phyloP scores from a whole-genome alignment of 139 green algal genomes.

The Chlamydomonas sp. region DNA sequence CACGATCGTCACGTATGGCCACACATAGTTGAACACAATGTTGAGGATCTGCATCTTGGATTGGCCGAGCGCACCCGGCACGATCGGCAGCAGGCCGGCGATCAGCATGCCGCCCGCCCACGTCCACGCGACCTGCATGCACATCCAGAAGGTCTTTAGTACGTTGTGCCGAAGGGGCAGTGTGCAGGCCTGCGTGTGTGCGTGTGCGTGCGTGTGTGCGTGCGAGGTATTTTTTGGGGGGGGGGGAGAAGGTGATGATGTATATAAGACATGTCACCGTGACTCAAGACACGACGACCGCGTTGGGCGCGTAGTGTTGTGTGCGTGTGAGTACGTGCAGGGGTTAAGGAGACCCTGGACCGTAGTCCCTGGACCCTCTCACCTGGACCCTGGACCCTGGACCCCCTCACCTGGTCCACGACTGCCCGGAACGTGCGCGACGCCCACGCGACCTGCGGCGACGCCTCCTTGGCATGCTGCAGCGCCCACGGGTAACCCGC shows the following conservation, averaged over 20 bases:
- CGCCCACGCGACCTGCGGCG: neutral
- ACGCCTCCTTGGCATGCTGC: conserved; percentile 14
- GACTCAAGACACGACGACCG: too few species aligned
- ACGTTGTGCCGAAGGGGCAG: too few species aligned
- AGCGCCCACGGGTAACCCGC: conserved; percentile 2
- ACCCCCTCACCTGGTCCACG: too few species aligned
- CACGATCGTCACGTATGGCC: conserved; percentile 10
- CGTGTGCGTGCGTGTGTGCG: too few species aligned
- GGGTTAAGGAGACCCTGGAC: neutral
- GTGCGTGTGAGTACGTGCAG: neutral
- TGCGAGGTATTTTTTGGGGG: too few species aligned
- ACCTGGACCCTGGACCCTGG: too few species aligned
- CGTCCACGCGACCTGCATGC: conserved; percentile 1
- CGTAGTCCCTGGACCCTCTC: neutral
- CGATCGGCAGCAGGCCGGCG: neutral
- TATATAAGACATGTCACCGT: too few species aligned
- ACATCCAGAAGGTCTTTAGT: too few species aligned
- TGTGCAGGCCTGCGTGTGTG: too few species aligned
- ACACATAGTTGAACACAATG: conserved; percentile 20
- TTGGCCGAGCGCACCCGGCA: neutral
- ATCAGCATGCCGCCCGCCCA: neutral
- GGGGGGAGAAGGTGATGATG: too few species aligned
- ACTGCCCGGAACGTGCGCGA: too few species aligned
- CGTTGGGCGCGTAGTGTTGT: too few species aligned
- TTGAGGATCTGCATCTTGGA: conserved; percentile 1